Base-by-base conservation (phyloP, 441 rosid genomes). In the Adansonia grandidieri region DNA sequence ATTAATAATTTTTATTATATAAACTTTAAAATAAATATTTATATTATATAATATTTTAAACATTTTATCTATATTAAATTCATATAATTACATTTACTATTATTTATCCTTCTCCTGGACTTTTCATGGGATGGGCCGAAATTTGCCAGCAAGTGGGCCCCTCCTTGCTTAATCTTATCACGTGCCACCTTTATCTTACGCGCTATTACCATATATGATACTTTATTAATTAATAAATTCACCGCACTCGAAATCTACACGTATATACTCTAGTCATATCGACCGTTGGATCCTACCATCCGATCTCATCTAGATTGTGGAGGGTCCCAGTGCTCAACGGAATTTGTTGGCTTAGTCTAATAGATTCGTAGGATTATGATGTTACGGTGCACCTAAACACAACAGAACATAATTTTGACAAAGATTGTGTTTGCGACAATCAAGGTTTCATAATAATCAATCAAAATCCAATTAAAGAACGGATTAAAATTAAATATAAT, bases 341-440 rank as follows among this genome's bases (percentile, higher is more conserved):
- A 48, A 54, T 72, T 9, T 28, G 45, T 44, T 67, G 54, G 47
- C 14, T 13, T 5, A 24, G 3, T 13, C 9, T 28, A 63, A 63
- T 19, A 9, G 15, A 44, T 17, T 8, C n/a, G 11, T 0, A 1
- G n/a, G 63, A 50, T 7, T 8, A 13, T 17, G 67, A 58, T 57
- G 74, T 44, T 76, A 66, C 42, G 40, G 15, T 69, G 69, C 24
- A 78, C 79, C 81, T 68, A 74, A 74, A 6, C 66, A 45, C 77
- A 69, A 53, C 7, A 1, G 77, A 78, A 67, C 19, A 51, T 40
- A 56, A 2, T 28, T 20, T 76, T 0, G 32, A 28, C 78, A 48
- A 14, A 24, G 22, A 50, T 63, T 47, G 71, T 9, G 68, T 45
- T 47, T 63, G 5, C 22, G 32, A n/a, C 7, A 28, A 48, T 44